Evolutionary conservation across 78 protist genomes (phyloP).

Genomic region (Tieghemostelium lacteum): DNA sequence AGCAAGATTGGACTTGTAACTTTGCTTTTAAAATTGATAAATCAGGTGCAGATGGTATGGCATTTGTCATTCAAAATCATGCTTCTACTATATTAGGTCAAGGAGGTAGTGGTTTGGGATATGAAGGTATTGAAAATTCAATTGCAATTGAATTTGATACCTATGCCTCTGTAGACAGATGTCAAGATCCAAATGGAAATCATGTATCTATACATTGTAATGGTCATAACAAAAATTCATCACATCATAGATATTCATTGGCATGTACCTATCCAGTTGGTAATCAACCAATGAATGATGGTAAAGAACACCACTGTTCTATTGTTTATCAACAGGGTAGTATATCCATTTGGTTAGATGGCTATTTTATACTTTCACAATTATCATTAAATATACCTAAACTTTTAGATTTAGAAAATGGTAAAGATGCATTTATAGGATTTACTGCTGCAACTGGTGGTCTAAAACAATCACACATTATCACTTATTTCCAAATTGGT

Average conservation of each 20-base stretch:
- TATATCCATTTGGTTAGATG: conserved; percentile 43
- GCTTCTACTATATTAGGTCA: conserved; percentile 18
- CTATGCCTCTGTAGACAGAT: conserved; percentile 19
- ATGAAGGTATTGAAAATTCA: conserved; percentile 71
- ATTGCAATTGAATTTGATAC: conserved; percentile 81
- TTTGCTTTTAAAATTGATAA: conserved; percentile 34
- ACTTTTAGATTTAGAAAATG: conserved; percentile 2
- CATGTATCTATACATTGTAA: conserved; percentile 47
- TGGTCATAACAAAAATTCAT: conserved; percentile 1
- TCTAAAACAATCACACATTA: conserved; percentile 62
- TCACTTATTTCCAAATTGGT: conserved; percentile 36
- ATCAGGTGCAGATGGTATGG: conserved; percentile 85
- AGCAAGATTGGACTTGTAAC: conserved; percentile 18
- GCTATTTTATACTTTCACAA: not conserved
- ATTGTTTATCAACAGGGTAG: not conserved
- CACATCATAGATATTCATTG: conserved; percentile 69
- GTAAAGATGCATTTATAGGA: conserved; percentile 53
- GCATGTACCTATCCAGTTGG: conserved; percentile 7
- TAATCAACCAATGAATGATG: conserved; percentile 35
- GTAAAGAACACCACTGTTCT: conserved; percentile 17
- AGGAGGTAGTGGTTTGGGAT: conserved; percentile 77
- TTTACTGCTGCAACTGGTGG: conserved; percentile 86
- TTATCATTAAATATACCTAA: not conserved
- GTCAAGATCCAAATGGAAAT: conserved; percentile 74
- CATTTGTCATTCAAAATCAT: conserved; percentile 81